Evolutionary conservation across 1,139 yeast genomes (phyloP).

Genomic region (Lodderomyces beijingensis): DNA sequence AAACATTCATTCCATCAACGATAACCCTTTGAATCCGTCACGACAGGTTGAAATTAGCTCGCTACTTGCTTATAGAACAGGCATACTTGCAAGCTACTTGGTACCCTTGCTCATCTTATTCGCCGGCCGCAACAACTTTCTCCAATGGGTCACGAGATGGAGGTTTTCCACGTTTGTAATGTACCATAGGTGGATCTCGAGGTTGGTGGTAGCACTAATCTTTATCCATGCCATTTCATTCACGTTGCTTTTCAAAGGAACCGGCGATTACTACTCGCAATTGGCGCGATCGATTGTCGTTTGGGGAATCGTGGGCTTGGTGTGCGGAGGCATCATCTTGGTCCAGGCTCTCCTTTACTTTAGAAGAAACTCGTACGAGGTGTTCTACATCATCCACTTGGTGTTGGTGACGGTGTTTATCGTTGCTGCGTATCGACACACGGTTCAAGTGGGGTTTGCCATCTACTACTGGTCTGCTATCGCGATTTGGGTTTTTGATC

Average conservation of each 20-base stretch:
- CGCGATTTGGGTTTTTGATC: conserved; percentile 44
- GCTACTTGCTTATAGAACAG: conserved; percentile 26
- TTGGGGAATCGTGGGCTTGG: conserved; percentile 35
- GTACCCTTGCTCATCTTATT: conserved; percentile 35
- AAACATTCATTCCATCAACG: conserved; percentile 16
- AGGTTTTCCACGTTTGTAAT: conserved; percentile 33
- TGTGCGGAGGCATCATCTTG: conserved; percentile 31
- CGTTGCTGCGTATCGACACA: conserved; percentile 42
- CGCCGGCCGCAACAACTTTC: conserved; percentile 43
- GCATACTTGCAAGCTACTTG: conserved; percentile 24
- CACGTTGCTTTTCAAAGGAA: conserved; percentile 13
- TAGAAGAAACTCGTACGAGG: conserved; percentile 42
- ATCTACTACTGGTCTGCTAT: conserved; percentile 34
- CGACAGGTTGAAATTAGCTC: conserved; percentile 6
- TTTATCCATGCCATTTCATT: conserved; percentile 39
- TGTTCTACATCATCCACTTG: conserved; percentile 39
- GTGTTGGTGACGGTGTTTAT: conserved; percentile 37
- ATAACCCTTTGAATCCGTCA: conserved; percentile 20
- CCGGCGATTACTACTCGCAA: conserved; percentile 19
- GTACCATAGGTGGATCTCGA: conserved; percentile 38
- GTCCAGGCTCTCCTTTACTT: conserved; percentile 36
- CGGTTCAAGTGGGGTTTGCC: conserved; percentile 34
- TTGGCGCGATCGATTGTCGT: conserved; percentile 15
- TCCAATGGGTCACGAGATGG: conserved; percentile 39
- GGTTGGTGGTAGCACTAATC: conserved; percentile 25